Base-by-base conservation (phyloP, 148 eudicot genomes). In the Bassia scoparia region DNA sequence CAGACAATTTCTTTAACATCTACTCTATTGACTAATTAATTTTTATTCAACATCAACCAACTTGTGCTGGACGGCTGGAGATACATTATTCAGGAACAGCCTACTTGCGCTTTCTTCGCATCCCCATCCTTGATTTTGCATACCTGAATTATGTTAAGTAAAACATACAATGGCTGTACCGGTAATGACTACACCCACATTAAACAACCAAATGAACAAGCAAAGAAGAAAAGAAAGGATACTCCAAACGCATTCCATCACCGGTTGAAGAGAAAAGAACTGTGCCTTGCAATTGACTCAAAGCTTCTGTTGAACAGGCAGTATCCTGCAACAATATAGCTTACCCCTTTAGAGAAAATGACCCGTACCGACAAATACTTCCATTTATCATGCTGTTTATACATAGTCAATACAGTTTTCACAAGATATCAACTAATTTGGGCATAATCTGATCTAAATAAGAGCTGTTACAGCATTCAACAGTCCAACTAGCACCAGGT, bases 81-180 rank as follows among this genome's bases (percentile, higher is more conserved):
- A 41, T 4, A 41, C 44, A 41, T 4, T 4, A 41, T 4, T 11
- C 5, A 41, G 10, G 10, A 41, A 41, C 65, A 49, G 30, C 9
- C 67, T 80, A 89, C 83, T 85, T 88, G 35, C 84, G 69, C 65
- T 84, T 86, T 85, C 89, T 89, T 7, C 92, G 91, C 92, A 80
- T 86, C 68, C 98, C 97, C 98, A 93, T 93, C 67, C 98, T 77
- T 61, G 98, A 89, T 78, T 85, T 93, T 18, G 98, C 98, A 81
- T 75, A 93, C 81, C 98, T 90, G 85, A 49, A 58, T 61, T 69
- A 18, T 53, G 67, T 89, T 79, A 90, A 86, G 91, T 11, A 69
- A 71, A 83, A 62, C 70, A 30, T 67, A 31, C 33, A 61, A 56
- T 53, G 53, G 24, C 41, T 20, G 37, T 6, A 35, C n/a, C 20